These are phyloP conservation scores for Rhodomyrtus psidioides DNA, from an alignment of 441 rosid genomes.

Conservation along the genomic window DNA sequence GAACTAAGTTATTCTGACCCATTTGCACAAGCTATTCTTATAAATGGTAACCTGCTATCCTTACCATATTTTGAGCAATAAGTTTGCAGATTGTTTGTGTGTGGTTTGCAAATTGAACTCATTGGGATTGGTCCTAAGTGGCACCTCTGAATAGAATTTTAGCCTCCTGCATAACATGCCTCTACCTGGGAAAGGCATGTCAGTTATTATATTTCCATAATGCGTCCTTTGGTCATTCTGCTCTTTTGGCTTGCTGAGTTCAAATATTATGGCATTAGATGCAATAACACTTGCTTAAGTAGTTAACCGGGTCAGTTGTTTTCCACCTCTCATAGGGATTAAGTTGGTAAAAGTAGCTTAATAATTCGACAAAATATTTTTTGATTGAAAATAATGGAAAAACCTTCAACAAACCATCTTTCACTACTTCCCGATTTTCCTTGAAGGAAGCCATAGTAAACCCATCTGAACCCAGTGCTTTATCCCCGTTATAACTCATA, in stretches of 20 bases:
- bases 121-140: background rate
- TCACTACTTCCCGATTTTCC: background rate
- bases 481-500: background rate
- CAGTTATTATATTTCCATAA: background rate
- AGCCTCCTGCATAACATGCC: background rate
- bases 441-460: background rate
- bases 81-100: background rate
- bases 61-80: background rate
- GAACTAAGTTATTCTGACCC: constrained; percentile 48
- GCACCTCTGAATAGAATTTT: background rate
- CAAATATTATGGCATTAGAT: background rate
- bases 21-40: constrained; percentile 68
- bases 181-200: background rate
- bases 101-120: background rate
- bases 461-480: background rate
- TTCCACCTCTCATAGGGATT: background rate
- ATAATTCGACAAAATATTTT: background rate
- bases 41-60: constrained; percentile 47
- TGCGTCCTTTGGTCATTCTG: background rate
- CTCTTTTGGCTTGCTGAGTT: background rate
- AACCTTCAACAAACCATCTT: background rate
- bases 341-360: background rate
- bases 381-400: background rate
- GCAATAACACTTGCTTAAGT: background rate
- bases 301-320: background rate